Base-by-base conservation (phyloP, 805 yeast species). In the Pichia insulana region DNA sequence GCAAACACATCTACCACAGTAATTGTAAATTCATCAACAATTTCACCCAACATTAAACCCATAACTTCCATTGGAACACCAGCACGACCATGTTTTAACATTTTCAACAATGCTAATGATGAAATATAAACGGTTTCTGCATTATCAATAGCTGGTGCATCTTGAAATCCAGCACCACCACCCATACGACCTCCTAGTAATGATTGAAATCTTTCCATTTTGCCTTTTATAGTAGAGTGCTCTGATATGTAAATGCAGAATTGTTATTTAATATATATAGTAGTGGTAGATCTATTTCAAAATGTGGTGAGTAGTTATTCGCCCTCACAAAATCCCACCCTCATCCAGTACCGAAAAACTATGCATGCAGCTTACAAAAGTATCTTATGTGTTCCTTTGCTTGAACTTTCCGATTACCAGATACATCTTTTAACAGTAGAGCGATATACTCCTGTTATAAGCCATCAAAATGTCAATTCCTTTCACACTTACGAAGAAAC, bases 41-140 rank as follows among this genome's bases (percentile, higher is more conserved):
- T 90, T 53, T 90, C 97, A 36, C 99, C 99, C 48, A 94, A 73
- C 99, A 92, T 92, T 50, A 92, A 71, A 3, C 99, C 99, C 99
- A 92, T 92, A 40, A 75, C 81, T 59, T 74, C 80, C 80, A 74
- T 74, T n/a, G 80, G 80, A 40, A 74, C 80, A 61, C 94, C 92
- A 2, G 92, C 90, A 58, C 97, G 75, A 30, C 97, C 97, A 60
- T 92, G 99, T 63, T 89, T 90, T 57, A 92, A 76, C 98, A 92
- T 92, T 67, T 92, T 92, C 49, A 92, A 71, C 40, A 92, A 68
- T 3, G 99, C 99, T 55, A 92, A 74, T 32, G 97, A 88, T 33
- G 98, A 92, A 42, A 92, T 88, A 65, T 90, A 86, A 9, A 92
- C 96, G 1, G 97, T 89, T 65, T 92, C 98, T 33, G 96, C 83